Conservation (phyloP, 1,284 basidiomycete genomes). For the Trichosporon sp. region DNA sequence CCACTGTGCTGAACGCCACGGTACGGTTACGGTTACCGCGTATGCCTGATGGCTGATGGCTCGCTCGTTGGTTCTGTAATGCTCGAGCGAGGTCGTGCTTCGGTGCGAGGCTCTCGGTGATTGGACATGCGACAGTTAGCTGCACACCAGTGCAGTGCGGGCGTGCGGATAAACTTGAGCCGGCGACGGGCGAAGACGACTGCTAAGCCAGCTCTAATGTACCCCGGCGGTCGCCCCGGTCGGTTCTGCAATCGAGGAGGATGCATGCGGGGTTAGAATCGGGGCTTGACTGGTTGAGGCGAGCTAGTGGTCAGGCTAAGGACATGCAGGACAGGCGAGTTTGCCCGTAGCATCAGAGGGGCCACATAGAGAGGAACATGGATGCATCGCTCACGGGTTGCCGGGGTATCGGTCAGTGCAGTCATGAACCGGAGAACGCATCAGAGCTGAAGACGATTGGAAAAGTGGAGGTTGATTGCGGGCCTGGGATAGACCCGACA, state of each 20-base stretch:
- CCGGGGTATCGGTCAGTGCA: neutral
- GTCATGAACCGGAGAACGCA: neutral
- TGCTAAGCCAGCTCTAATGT: neutral
- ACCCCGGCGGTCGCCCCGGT: constrained; percentile 3
- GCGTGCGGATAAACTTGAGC: constrained; percentile 13
- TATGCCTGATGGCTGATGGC: neutral
- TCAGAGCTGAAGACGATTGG: neutral
- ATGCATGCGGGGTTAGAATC: constrained; percentile 1
- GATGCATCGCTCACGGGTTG: neutral
- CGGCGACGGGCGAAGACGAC: neutral
- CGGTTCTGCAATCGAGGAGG: neutral
- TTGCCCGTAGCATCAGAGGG: constrained; percentile 1
- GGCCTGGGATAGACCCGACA: constrained; percentile 6
- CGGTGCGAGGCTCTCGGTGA: neutral
- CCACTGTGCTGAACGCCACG: neutral
- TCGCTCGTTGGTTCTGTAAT: neutral
- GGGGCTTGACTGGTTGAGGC: neutral
- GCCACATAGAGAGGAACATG: too few relatives aligned
- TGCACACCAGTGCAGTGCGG: neutral
- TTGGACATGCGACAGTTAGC: constrained; percentile 3
- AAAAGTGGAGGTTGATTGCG: constrained; percentile 1
- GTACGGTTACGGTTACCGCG: neutral
- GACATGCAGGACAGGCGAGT: neutral
- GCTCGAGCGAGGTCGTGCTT: neutral
- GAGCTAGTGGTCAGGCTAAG: neutral